Evolutionary conservation across 108 stramenopile species (phyloP), one percentile per base, ranked within the genome.

Genomic region (Cyclotella cryptica): DNA sequence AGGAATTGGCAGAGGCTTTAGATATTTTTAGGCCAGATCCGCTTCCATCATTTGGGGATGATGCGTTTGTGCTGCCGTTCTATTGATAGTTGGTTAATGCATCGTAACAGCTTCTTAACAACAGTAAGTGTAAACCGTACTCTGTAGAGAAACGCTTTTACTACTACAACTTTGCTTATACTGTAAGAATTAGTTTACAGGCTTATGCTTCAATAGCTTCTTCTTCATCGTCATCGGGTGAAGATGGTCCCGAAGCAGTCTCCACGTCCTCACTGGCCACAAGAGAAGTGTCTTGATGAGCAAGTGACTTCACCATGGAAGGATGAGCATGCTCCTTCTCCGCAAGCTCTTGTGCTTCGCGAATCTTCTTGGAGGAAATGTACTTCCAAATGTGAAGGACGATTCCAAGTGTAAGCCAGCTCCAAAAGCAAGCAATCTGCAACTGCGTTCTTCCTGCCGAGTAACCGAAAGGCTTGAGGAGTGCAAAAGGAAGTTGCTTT

Each of bases 401-500:
- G 11, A 75, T 26, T 24, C 80, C 73, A 19, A 93, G 78, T 5
- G 69, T 24, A 11, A 93, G 67, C 83, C 88, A 91, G 18, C 22
- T 39, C 93, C 93, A 93, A 55, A 89, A 93, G 51, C 70, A 70
- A 30, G 69, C 78, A 21, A 91, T 85, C 60, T 91, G 85, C 11
- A 93, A 64, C 10, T 89, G 84, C 43, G 93, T 91, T 54, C 90
- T 83, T 15, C 74, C 78, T 43, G 85, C 78, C 43, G 85, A 89
- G 81, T 91, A 93, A 17, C 93, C 93, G 84, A 93, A 93, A 15
- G 90, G 89, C 72, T 93, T 91, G 43, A 93, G 65, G 18, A 93
- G 58, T 21, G 89, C 88, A 88, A 93, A 90, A 10, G 93, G 93
- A 7, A 93, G 72, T 41, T 74, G 61, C 67, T 91, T 84, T 46